A percentile compares a stretch with the other conserved stretches of the same genome.
Evolutionary conservation across 495 filamentous ascomycete genomes (phyloP).

Genomic region (Annulohypoxylon stygium): DNA sequence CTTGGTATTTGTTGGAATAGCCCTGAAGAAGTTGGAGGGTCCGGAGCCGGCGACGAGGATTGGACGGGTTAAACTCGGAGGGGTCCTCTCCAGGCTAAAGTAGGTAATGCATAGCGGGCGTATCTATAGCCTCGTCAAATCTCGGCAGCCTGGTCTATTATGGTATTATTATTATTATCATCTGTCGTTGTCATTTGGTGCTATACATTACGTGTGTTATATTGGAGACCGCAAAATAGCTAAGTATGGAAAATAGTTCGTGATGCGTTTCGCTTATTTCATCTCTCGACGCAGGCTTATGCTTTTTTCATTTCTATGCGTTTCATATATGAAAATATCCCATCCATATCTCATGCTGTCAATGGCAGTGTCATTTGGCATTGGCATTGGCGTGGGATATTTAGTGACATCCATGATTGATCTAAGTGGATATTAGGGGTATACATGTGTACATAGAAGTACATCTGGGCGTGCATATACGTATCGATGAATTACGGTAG

Average conservation of each 20-base stretch:
- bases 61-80: conserved; percentile 52
- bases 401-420: neutral
- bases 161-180: conserved; percentile 16
- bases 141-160: conserved; percentile 42
- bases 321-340: conserved; percentile 10
- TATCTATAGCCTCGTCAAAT: conserved; percentile 46
- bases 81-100: conserved; percentile 51
- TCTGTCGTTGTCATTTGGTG: neutral
- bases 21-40: neutral
- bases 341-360: neutral
- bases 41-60: conserved; percentile 39
- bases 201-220: neutral
- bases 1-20: conserved; percentile 5
- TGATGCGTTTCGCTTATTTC: conserved; percentile 7
- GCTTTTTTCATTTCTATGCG: conserved; percentile 7
- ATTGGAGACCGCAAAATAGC: neutral
- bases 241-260: conserved; percentile 10
- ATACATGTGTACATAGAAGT: neutral
- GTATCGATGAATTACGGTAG: neutral
- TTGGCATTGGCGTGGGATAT: neutral
- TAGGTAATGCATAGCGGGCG: conserved; percentile 44
- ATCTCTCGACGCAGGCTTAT: neutral
- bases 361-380: neutral
- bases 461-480: neutral
- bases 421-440: neutral